Evolutionary conservation across 768 basidiomycete genomes (phyloP), one percentile per base, ranked within the genome.

Genomic region (Hypholoma fasciculare): DNA sequence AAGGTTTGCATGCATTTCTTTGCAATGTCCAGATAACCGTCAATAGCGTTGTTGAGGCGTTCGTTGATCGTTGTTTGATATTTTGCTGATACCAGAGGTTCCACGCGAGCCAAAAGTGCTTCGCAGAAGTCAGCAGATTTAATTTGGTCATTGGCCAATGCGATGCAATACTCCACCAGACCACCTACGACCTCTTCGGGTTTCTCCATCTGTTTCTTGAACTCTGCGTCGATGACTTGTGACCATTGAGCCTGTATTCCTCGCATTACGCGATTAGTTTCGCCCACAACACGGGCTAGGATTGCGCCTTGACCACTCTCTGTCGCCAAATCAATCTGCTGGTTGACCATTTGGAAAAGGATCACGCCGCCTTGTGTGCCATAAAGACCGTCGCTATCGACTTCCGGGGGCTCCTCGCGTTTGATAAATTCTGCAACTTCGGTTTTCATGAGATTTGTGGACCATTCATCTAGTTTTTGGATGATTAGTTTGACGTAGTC

Each of bases 271-370:
- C 93, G 87, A 64, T 90, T 89, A 61, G 84, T 82, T 71, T 98
- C 97, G 59, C 86, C 84, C 40, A 98, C 86, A 56, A 97, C 95
- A 8, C 90, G 87, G 16, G 94, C 87, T 36, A 99, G 83, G 60
- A 98, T 96, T 1, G 90, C 86, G 36, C 94, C 95, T 70, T 98
- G 97, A 6, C 93, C 92, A 64, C 95, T 98, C 71, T 98, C 97
- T 61, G 90, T 89, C 8, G 96, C 96, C 14, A 94, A 82, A 67
- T 98, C 96, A 57, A 94, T 83, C 72, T 98, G 96, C 72, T 96
- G 94, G 72, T 96, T 98, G 64, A 98, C 89, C 90, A 98, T 95
- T 74, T 97, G 92, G 82, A 98, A 98, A 60, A 99, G 79, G 66
- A 98, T 97, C 52, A 96, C 86, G 16, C 96, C 89, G 43, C 96